Evolutionary conservation across 352 stramenopile species (phyloP).

Genomic region (Sclerospora graminicola): DNA sequence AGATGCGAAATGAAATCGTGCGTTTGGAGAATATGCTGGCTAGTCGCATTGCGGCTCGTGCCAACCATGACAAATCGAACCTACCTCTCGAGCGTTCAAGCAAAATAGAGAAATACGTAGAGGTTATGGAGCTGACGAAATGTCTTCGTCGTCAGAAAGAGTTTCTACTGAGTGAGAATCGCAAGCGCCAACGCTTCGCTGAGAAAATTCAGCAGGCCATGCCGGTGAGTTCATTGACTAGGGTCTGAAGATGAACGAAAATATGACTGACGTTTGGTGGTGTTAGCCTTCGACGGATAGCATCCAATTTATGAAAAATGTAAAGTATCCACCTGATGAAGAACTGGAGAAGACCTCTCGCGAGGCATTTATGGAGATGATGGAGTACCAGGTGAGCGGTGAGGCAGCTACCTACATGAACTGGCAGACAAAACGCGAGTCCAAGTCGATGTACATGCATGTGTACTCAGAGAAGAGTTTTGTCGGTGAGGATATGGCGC

Average conservation of each 20-base stretch:
- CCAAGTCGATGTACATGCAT: conserved; percentile 83
- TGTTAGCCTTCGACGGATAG: conserved; percentile 66
- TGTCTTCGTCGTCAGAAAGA: conserved; percentile 79
- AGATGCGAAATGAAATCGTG: conserved; percentile 73
- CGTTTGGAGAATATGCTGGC: conserved; percentile 65
- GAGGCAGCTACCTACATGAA: conserved; percentile 50
- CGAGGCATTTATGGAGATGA: conserved; percentile 73
- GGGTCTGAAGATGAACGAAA: neutral
- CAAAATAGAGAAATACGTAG: conserved; percentile 84
- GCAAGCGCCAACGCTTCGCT: conserved; percentile 76
- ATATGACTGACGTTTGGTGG: conserved; percentile 1
- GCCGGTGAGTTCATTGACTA: conserved; percentile 32
- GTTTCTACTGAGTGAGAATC: conserved; percentile 79
- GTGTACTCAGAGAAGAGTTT: conserved; percentile 68
- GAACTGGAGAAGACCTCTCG: conserved; percentile 70
- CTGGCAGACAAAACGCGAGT: conserved; percentile 76
- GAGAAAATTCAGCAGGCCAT: conserved; percentile 84
- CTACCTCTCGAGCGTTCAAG: conserved; percentile 64
- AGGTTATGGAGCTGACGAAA: conserved; percentile 84
- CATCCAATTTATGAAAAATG: conserved; percentile 85
- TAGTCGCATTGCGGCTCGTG: conserved; percentile 53
- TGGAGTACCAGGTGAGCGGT: conserved; percentile 69
- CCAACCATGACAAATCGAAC: conserved; percentile 60
- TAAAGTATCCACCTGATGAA: conserved; percentile 69
- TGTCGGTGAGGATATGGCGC: conserved; percentile 52